Percentiles rank a stretch among this genome's conserved stretches.
These are phyloP conservation scores for Daucus carota DNA, from an alignment of 129 eudicot species.

Conservation along the genomic window DNA sequence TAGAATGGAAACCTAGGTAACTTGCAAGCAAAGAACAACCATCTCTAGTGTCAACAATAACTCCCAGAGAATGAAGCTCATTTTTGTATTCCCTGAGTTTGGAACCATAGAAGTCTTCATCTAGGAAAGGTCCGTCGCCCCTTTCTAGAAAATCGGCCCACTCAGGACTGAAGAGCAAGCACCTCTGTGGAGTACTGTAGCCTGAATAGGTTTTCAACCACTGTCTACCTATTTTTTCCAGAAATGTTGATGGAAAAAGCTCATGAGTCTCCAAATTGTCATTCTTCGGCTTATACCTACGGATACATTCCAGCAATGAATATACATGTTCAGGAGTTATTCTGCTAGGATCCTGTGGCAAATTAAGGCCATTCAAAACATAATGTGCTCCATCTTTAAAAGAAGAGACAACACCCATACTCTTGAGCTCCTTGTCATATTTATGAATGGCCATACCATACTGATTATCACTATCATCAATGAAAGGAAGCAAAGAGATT, in stretches of 20 bases:
- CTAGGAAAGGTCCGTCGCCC: slow-evolving; percentile 52
- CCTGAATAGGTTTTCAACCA: slow-evolving; percentile 48
- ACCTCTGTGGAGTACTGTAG: slow-evolving; percentile 30
- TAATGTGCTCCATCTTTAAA: slow-evolving; percentile 31
- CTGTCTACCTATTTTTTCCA: slow-evolving; percentile 9
- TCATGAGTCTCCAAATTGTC: neutral
- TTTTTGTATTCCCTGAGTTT: slow-evolving; percentile 15
- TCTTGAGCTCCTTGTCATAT: slow-evolving; percentile 27
- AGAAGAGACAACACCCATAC: slow-evolving; percentile 33
- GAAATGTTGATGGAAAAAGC: neutral
- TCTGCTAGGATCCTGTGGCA: slow-evolving; percentile 27
- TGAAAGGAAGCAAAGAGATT: slow-evolving; percentile 40
- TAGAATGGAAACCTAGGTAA: slow-evolving; percentile 25
- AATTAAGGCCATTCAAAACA: slow-evolving; percentile 28
- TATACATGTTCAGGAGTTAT: slow-evolving; percentile 25
- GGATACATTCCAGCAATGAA: slow-evolving; percentile 33
- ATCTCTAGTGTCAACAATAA: slow-evolving; percentile 7
- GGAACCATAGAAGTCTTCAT: slow-evolving; percentile 40
- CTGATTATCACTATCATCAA: slow-evolving; percentile 35
- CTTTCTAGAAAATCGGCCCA: slow-evolving; percentile 17
- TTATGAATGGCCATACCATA: slow-evolving; percentile 26
- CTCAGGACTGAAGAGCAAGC: slow-evolving; percentile 31
- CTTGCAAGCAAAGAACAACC: slow-evolving; percentile 33
- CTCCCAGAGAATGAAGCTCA: slow-evolving; percentile 30
- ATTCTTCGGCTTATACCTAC: neutral